Conservation (phyloP, 169 alveolate species). For the Cryptosporidium xiaoi region DNA sequence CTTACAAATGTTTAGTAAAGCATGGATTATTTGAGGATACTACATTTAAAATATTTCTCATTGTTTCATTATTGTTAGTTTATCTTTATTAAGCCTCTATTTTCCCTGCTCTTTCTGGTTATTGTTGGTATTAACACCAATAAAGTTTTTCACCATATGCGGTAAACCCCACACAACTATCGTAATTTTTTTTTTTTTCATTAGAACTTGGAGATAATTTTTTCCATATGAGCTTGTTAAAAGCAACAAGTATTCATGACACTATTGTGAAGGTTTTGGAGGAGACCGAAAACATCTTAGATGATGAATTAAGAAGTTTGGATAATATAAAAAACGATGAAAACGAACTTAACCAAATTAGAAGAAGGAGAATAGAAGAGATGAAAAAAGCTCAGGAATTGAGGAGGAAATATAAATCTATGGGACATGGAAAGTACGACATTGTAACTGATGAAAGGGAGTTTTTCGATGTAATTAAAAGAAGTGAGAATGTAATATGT, state of each 20-base stretch:
- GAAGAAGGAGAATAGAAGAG: constrained; percentile 37
- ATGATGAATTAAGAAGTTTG: constrained; percentile 30
- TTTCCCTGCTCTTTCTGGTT: no score
- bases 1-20: no score
- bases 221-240: no score
- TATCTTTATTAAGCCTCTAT: no score
- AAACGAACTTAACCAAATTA: constrained; percentile 36
- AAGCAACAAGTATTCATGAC: constrained; percentile 13
- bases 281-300: constrained; percentile 44
- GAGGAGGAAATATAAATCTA: background rate
- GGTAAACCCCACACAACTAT: no score
- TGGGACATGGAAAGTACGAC: constrained; percentile 58
- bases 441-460: constrained; percentile 36
- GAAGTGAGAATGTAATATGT: constrained; percentile 78
- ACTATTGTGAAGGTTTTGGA: constrained; percentile 12
- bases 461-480: constrained; percentile 50
- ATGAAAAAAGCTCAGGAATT: constrained; percentile 13
- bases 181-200: no score
- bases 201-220: no score
- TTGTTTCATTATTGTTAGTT: no score
- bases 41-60: no score
- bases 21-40: no score
- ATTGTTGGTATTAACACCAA: no score
- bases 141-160: no score
- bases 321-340: constrained; percentile 45